Conservation (phyloP, 768 basidiomycete species). For the Boletus bicolor region DNA sequence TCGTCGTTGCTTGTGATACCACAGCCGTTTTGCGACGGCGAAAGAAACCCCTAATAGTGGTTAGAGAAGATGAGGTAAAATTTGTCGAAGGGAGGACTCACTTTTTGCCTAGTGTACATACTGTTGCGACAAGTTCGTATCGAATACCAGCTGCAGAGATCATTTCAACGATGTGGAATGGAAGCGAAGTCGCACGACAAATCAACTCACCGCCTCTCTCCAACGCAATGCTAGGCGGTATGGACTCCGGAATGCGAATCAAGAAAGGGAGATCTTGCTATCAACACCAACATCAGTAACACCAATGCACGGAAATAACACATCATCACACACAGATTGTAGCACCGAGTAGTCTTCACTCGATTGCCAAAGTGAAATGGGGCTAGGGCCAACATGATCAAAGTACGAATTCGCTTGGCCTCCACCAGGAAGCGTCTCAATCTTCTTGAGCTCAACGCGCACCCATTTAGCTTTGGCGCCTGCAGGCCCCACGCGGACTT, state of each 20-base stretch:
- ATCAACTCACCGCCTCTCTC: slow-evolving; percentile 61
- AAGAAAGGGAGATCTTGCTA: slow-evolving; percentile 89
- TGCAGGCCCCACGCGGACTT: slow-evolving; percentile 70
- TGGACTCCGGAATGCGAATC: slow-evolving; percentile 88
- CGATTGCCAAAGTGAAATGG: slow-evolving; percentile 80
- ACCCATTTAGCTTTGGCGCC: slow-evolving; percentile 92
- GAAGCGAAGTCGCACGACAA: not conserved
- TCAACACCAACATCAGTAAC: slow-evolving; percentile 1
- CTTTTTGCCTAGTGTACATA: slow-evolving; percentile 87
- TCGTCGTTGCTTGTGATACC: slow-evolving; percentile 60
- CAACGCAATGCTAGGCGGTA: slow-evolving; percentile 81
- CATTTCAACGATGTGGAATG: not conserved
- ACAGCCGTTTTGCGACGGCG: slow-evolving; percentile 74
- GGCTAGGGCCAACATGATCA: slow-evolving; percentile 79
- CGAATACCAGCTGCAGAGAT: slow-evolving; percentile 68
- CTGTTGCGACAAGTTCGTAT: slow-evolving; percentile 86
- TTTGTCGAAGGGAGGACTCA: slow-evolving; percentile 30
- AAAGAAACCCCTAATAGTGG: slow-evolving; percentile 56
- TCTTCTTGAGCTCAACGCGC: slow-evolving; percentile 85
- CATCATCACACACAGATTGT: slow-evolving; percentile 49
- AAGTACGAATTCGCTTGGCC: slow-evolving; percentile 68
- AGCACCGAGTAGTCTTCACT: slow-evolving; percentile 70
- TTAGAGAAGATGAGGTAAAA: not conserved
- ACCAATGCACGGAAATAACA: not conserved
- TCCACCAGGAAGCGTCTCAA: slow-evolving; percentile 78